Percentiles rank a stretch among this genome's conserved stretches.
These are phyloP conservation scores for Solanum chaucha DNA, from an alignment of 257 asterid genomes.

Conservation along the genomic window DNA sequence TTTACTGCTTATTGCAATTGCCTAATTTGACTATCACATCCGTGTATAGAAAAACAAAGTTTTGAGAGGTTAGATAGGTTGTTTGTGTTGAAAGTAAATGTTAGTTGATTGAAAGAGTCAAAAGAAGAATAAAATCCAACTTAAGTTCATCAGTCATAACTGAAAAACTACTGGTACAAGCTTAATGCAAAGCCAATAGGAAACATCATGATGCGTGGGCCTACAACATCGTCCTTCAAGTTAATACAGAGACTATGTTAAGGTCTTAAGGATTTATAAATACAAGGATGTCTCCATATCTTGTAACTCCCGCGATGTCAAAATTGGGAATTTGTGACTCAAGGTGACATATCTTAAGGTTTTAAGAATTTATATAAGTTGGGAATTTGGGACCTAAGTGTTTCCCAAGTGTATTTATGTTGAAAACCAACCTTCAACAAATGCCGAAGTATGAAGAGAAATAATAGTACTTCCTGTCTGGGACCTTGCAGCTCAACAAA, in stretches of 20 bases:
- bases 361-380: background rate
- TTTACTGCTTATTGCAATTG: background rate
- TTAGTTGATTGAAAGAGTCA: background rate
- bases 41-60: background rate
- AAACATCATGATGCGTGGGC: background rate
- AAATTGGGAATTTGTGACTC: background rate
- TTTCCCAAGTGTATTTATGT: background rate
- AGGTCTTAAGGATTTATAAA: background rate
- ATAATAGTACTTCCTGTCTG: background rate
- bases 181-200: background rate
- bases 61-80: background rate
- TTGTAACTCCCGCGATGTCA: background rate
- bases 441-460: background rate
- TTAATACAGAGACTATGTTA: background rate
- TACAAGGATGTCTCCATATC: background rate
- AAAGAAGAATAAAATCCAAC: background rate
- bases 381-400: background rate
- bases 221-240: background rate
- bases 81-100: background rate
- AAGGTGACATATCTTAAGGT: background rate
- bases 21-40: background rate
- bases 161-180: background rate
- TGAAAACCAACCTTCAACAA: background rate
- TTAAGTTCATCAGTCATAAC: background rate
- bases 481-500: background rate